These are phyloP conservation scores for Apophysomyces elegans DNA, from an alignment of 371 early-diverging fungal species.

Conservation along the genomic window DNA sequence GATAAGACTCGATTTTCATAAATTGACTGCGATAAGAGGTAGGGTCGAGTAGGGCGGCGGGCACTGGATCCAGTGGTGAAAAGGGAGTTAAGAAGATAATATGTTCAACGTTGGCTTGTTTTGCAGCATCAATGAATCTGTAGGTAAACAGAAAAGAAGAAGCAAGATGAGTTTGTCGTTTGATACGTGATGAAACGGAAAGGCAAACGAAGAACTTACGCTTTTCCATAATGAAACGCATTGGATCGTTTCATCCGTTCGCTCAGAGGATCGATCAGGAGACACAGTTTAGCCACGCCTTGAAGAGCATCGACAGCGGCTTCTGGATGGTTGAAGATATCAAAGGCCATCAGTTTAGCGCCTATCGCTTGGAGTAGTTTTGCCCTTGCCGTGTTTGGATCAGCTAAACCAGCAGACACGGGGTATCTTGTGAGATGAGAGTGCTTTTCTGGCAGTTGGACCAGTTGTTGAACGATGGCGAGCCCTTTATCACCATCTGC, in stretches of 20 bases:
- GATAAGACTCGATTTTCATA: conserved; percentile 44
- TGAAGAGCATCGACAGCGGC: conserved; percentile 43
- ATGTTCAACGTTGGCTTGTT: conserved; percentile 47
- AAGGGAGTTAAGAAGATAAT: conserved; percentile 54
- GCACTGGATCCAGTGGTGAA: conserved; percentile 39
- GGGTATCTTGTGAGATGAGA: conserved; percentile 38
- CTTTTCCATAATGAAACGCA: conserved; percentile 45
- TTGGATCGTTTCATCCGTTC: conserved; percentile 49
- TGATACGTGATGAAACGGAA: not conserved
- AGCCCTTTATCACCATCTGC: conserved; percentile 55
- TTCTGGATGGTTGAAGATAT: conserved; percentile 40
- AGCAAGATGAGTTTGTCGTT: not conserved
- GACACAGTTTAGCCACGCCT: conserved; percentile 43
- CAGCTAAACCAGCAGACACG: conserved; percentile 49
- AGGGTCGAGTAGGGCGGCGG: conserved; percentile 17
- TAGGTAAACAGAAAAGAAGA: not conserved
- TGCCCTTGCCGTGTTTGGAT: conserved; percentile 42
- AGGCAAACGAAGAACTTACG: conserved; percentile 36
- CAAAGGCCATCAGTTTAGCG: conserved; percentile 43
- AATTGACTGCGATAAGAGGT: conserved; percentile 48
- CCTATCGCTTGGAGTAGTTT: conserved; percentile 35
- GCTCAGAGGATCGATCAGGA: conserved; percentile 51
- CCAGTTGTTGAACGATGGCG: conserved; percentile 45
- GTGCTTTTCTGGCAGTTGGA: conserved; percentile 43
- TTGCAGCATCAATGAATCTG: conserved; percentile 55